Evolutionary conservation across 225 moss, liverwort and hornwort genomes (phyloP).

Genomic region (Pseudoscleropodium purum): DNA sequence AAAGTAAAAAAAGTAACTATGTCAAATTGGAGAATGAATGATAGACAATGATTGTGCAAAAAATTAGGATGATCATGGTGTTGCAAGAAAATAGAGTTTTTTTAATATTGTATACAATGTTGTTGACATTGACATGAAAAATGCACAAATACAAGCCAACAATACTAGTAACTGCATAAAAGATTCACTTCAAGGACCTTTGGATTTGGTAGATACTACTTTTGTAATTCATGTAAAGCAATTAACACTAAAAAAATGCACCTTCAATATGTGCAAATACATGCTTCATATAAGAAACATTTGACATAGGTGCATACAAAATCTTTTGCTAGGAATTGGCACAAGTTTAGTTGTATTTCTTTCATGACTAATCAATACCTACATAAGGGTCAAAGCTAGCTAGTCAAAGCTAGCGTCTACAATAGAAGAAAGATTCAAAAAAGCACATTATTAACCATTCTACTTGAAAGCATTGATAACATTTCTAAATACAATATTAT

Average conservation of each 20-base stretch:
- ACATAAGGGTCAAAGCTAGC: too few relatives aligned
- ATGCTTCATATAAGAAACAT: neutral
- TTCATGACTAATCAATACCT: neutral
- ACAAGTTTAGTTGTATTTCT: neutral
- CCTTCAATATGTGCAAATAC: neutral
- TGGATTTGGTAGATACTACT: neutral
- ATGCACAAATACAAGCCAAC: neutral
- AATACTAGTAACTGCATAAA: neutral
- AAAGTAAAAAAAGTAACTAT: too few relatives aligned
- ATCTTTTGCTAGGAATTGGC: neutral
- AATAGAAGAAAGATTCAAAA: neutral
- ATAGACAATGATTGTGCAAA: neutral
- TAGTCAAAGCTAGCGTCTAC: neutral
- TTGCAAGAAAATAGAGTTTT: neutral
- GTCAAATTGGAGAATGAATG: neutral
- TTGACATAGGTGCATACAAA: rapidly evolving
- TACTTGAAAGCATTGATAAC: rapidly evolving
- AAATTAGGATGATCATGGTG: neutral
- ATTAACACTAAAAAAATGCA: neutral
- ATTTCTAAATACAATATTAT: neutral
- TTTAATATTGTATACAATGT: rapidly evolving
- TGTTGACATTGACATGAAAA: neutral
- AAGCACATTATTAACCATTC: neutral
- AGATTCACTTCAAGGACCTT: neutral
- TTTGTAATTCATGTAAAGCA: neutral